phyloP scores from a whole-genome alignment of 768 basidiomycete species.

The Tricholoma flavovirens region DNA sequence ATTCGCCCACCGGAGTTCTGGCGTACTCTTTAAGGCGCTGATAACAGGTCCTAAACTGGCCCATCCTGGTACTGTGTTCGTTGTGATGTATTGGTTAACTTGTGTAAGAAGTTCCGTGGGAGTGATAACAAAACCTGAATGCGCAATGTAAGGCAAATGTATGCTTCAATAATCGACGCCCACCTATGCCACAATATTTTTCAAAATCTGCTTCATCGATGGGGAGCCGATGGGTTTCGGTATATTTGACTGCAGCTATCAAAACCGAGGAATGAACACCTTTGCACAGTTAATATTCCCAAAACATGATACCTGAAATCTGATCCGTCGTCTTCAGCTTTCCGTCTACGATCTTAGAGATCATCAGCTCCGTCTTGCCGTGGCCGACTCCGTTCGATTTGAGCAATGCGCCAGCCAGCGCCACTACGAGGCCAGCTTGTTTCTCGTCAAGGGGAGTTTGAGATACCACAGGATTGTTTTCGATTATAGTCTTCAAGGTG shows the following conservation, averaged over 20 bases:
- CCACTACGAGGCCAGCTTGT: conserved; percentile 62
- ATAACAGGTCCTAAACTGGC: conserved; percentile 62
- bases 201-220: conserved; percentile 70
- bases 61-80: conserved; percentile 66
- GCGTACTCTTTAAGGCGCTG: conserved; percentile 52
- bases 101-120: conserved; percentile 52
- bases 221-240: conserved; percentile 54
- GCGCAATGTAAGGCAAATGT: neutral
- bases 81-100: conserved; percentile 52
- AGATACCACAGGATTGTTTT: conserved; percentile 41
- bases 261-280: neutral
- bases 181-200: conserved; percentile 82
- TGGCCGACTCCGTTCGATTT: conserved; percentile 48
- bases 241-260: conserved; percentile 71
- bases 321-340: conserved; percentile 80
- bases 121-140: conserved; percentile 72
- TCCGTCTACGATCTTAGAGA: conserved; percentile 64
- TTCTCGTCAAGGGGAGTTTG: conserved; percentile 66
- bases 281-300: neutral
- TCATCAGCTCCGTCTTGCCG: conserved; percentile 54
- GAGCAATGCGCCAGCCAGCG: conserved; percentile 54
- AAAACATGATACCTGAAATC: conserved; percentile 64
- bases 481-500: conserved; percentile 64
- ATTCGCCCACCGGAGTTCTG: conserved; percentile 74
- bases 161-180: conserved; percentile 22